Percentiles rank a stretch among this genome's conserved stretches.
phyloP scores from a whole-genome alignment of 1,284 basidiomycete species.

The Pseudozyma tsukubaensis region DNA sequence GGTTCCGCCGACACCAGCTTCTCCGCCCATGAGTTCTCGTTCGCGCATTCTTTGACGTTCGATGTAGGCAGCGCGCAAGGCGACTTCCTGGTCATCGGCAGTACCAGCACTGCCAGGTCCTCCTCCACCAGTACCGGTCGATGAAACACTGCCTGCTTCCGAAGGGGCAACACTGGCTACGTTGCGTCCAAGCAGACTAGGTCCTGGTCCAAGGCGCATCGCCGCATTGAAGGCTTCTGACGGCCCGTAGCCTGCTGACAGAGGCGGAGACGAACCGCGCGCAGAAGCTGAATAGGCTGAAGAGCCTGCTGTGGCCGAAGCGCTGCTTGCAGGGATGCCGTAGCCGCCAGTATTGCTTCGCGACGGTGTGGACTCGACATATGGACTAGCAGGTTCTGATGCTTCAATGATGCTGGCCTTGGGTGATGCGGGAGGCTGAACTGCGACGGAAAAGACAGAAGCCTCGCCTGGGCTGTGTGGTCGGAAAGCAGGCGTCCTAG shows the following conservation, averaged over 20 bases:
- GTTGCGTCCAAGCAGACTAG: slow-evolving; percentile 48
- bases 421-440: slow-evolving; percentile 64
- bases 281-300: slow-evolving; percentile 36
- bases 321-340: slow-evolving; percentile 31
- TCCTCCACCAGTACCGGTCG: slow-evolving; percentile 42
- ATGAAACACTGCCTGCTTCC: slow-evolving; percentile 57
- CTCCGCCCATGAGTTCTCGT: slow-evolving; percentile 57
- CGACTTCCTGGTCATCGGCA: slow-evolving; percentile 54
- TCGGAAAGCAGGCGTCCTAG: slow-evolving; percentile 60
- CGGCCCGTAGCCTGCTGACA: slow-evolving; percentile 31
- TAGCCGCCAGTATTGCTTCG: slow-evolving; percentile 24
- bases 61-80: slow-evolving; percentile 51
- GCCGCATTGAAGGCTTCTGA: slow-evolving; percentile 34
- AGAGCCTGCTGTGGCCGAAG: slow-evolving; percentile 48
- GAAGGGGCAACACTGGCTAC: slow-evolving; percentile 54
- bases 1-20: slow-evolving; percentile 60
- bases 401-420: slow-evolving; percentile 49
- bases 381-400: slow-evolving; percentile 41
- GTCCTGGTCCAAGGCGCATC: slow-evolving; percentile 32
- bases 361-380: slow-evolving; percentile 30
- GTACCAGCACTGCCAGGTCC: slow-evolving; percentile 37
- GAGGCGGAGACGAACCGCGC: slow-evolving; percentile 25
- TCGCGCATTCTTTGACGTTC: slow-evolving; percentile 64
- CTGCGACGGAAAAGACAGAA: slow-evolving; percentile 65
- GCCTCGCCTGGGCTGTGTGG: slow-evolving; percentile 62